phyloP scores from a whole-genome alignment of 441 rosid genomes.

The Lagerstroemia fauriei region DNA sequence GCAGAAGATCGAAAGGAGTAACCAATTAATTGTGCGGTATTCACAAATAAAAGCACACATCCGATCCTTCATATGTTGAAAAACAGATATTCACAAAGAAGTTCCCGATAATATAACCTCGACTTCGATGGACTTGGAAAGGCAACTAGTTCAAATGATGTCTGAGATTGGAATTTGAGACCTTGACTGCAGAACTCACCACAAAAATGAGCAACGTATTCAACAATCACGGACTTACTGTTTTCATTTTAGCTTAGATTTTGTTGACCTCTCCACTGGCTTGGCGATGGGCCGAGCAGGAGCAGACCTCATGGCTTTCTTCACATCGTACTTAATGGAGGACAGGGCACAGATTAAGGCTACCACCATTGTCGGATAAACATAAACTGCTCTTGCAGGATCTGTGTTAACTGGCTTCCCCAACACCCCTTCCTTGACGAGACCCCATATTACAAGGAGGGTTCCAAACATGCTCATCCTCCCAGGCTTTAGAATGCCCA shows the following conservation, averaged over 20 bases:
- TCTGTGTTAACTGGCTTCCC: slow-evolving; percentile 73
- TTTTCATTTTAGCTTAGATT: slow-evolving; percentile 72
- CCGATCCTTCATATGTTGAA: neutral
- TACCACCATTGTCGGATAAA: slow-evolving; percentile 81
- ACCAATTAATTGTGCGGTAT: neutral
- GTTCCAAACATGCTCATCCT: slow-evolving; percentile 98
- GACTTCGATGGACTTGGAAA: neutral
- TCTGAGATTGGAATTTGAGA: neutral
- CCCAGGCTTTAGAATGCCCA: slow-evolving; percentile 78
- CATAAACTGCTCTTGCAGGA: slow-evolving; percentile 66
- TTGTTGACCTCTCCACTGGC: slow-evolving; percentile 79
- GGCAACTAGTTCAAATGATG: neutral
- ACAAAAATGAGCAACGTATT: neutral
- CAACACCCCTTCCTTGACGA: slow-evolving; percentile 88
- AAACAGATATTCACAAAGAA: neutral
- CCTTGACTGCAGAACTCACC: neutral
- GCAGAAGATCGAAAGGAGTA: neutral
- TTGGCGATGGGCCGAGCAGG: slow-evolving; percentile 70
- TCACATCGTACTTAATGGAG: slow-evolving; percentile 72
- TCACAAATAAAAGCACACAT: neutral
- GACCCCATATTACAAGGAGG: slow-evolving; percentile 82
- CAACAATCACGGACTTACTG: neutral
- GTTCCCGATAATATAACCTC: neutral
- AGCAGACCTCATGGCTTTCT: slow-evolving; percentile 63
- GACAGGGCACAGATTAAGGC: slow-evolving; percentile 81